Conservation (phyloP, 441 rosid species). For the Euphorbia corollata region DNA sequence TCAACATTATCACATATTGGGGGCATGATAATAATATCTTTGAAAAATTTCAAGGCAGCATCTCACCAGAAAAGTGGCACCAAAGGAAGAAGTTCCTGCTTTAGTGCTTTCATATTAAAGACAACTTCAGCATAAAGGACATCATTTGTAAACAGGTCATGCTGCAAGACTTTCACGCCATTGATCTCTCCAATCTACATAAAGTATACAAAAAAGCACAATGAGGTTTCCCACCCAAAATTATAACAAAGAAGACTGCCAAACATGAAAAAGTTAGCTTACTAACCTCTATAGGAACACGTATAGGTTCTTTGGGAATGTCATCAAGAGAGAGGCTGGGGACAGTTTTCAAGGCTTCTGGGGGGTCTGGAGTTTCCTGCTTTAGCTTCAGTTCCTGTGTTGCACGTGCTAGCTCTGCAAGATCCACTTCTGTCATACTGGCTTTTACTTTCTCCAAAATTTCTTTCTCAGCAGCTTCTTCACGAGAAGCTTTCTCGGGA, state of each 20-base stretch:
- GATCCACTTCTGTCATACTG: constrained; percentile 79
- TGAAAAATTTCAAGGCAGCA: constrained; percentile 16
- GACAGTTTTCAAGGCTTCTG: constrained; percentile 69
- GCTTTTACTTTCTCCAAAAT: constrained; percentile 53
- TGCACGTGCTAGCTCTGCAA: constrained; percentile 69
- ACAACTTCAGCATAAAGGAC: constrained; percentile 80
- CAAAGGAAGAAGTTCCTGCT: constrained; percentile 72
- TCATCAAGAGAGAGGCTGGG: constrained; percentile 68
- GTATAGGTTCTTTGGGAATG: constrained; percentile 77
- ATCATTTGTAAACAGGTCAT: constrained; percentile 88
- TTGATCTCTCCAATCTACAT: constrained; percentile 65
- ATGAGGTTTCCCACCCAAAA: constrained; percentile 11
- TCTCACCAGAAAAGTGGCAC: constrained; percentile 87
- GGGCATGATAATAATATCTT: background rate
- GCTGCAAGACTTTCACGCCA: constrained; percentile 76
- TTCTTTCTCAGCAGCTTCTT: constrained; percentile 71
- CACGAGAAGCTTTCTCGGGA: constrained; percentile 70
- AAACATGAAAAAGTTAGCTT: constrained; percentile 13
- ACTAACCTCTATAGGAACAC: constrained; percentile 63
- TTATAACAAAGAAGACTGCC: background rate
- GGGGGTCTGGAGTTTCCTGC: constrained; percentile 93
- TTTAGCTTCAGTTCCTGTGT: constrained; percentile 72
- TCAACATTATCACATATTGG: background rate
- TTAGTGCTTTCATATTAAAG: constrained; percentile 67
- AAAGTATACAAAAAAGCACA: constrained; percentile 20